Evolutionary conservation across 768 basidiomycete genomes (phyloP).

Genomic region (Amylocystis lapponica): DNA sequence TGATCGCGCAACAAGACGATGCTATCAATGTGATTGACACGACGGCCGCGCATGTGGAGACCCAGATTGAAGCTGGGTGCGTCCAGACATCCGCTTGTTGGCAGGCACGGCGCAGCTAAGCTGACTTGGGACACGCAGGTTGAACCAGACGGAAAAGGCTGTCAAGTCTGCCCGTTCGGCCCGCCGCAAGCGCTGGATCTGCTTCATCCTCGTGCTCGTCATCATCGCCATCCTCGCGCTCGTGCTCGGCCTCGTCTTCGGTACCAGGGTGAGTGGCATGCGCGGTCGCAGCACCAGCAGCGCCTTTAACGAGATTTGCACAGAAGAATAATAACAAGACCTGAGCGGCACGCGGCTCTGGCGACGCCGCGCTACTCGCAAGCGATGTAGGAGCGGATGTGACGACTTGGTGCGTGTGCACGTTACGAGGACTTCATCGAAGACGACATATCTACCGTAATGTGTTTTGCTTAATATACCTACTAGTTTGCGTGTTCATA

Average conservation of each 20-base stretch:
- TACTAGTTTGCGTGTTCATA: too few species aligned
- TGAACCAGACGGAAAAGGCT: constrained; percentile 59
- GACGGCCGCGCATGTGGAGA: constrained; percentile 56
- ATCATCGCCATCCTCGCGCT: constrained; percentile 53
- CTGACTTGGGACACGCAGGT: constrained; percentile 30
- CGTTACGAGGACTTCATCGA: too few species aligned
- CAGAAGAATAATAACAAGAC: constrained; percentile 5
- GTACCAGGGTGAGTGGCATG: constrained; percentile 10
- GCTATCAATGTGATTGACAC: constrained; percentile 58
- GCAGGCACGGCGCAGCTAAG: neutral
- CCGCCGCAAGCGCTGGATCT: constrained; percentile 82
- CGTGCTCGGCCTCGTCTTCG: constrained; percentile 43
- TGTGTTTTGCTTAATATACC: too few species aligned
- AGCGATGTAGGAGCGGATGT: too few species aligned
- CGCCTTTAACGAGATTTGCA: too few species aligned
- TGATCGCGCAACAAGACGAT: constrained; percentile 80
- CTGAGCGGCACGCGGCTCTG: too few species aligned
- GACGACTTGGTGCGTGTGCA: too few species aligned
- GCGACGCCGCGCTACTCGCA: too few species aligned
- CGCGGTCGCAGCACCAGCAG: constrained; percentile 2
- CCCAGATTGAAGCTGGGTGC: constrained; percentile 68
- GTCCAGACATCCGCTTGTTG: constrained; percentile 19
- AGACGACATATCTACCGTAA: too few species aligned
- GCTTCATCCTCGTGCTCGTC: constrained; percentile 59
- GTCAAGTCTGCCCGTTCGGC: constrained; percentile 64